Evolutionary conservation across 768 basidiomycete species (phyloP), one percentile per base, ranked within the genome.

Genomic region (Phylloporus sp.): DNA sequence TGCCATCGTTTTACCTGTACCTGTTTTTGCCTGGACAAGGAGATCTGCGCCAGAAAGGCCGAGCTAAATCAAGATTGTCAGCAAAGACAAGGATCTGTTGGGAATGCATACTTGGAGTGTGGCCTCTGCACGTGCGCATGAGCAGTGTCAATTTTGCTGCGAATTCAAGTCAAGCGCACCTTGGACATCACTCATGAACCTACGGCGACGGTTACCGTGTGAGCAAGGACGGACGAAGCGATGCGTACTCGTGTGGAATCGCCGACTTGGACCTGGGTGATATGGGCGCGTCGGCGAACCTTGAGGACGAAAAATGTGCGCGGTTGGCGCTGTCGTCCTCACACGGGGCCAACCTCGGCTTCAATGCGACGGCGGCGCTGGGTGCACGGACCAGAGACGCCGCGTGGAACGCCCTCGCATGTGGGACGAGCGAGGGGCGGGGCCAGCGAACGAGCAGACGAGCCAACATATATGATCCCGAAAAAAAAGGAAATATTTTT

Each of bases 1-100:
- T 5, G 83, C 85, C 28, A 83, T 75, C 10, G 85, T 86, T 70
- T 86, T 86, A 38, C 83, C 84, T 55, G 83, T 84, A 24, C 80
- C 80, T 2, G 80, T 82, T 52, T 76, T 77, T 26, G 77, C 76
- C 44, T 78, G 76, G 0, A 76, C 76, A 15, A 78, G 63, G 5
- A 77, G 66, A 56, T 77, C 75, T 42, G 57, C 58, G 3, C 75
- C 75, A 9, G 55, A 55, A n/a, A 76, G 63, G 7, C 69, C 75
- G 37, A 52, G 58, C 72, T 74, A 46, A 17, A 35, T 21, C 4
- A 15, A 18, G 38, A 21, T 17, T 23, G 42, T 58, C 2, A 57
- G 47, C 22, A 46, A 29, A 15, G 11, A 33, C 14, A 28, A 31
- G 11, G 10, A n/a, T 22, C 14, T 24, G 5, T 8, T 6, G 27